Evolutionary conservation across 2,329 filamentous ascomycete genomes (phyloP).

Genomic region (Apiospora koreana): DNA sequence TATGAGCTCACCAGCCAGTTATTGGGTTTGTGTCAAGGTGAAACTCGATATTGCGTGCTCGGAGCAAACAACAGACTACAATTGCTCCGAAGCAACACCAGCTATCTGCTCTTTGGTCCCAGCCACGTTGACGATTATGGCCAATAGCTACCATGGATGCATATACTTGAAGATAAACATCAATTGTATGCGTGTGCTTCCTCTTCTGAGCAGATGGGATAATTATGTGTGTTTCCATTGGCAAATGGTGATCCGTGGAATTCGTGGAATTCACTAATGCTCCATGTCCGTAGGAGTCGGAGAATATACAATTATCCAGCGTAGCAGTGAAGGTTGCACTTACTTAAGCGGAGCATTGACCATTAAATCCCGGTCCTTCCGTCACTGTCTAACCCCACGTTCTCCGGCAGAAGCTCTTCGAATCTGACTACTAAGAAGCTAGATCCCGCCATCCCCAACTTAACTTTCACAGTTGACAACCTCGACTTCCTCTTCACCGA

Average conservation of each 20-base stretch:
- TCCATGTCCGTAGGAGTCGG: no score
- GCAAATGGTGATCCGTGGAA: no score
- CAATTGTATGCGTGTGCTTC: no score
- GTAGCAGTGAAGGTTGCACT: not conserved
- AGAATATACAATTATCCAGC: not conserved
- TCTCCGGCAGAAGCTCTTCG: constrained; percentile 4
- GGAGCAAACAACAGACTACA: not conserved
- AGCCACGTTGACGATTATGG: not conserved
- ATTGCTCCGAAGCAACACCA: not conserved
- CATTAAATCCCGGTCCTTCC: not conserved
- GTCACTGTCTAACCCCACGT: constrained; percentile 1
- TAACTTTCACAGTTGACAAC: not conserved
- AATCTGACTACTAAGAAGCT: not conserved
- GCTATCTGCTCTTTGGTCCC: not conserved
- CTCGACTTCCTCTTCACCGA: not conserved
- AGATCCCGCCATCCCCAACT: not conserved
- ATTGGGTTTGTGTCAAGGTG: not conserved
- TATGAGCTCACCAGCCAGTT: not conserved
- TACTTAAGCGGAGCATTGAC: not conserved
- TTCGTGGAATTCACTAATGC: no score
- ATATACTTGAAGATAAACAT: no score
- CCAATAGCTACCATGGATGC: no score
- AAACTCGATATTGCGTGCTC: not conserved
- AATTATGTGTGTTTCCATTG: no score
- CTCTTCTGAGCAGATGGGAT: no score